These are phyloP conservation scores for Clarireedia hainanense DNA, from an alignment of 2,329 filamentous ascomycete genomes.

Conservation along the genomic window DNA sequence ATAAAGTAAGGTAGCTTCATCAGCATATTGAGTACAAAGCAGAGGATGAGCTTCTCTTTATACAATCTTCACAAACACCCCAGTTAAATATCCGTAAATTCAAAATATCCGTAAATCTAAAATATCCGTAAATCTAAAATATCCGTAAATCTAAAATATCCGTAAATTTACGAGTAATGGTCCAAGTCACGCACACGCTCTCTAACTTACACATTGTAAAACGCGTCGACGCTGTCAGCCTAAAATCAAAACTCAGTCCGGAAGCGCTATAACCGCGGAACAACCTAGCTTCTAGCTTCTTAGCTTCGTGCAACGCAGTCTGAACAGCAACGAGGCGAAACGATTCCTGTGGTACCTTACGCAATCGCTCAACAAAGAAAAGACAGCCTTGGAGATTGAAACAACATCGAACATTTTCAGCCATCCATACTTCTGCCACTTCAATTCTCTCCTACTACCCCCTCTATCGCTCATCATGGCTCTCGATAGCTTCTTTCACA, in stretches of 20 bases:
- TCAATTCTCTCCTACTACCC: not conserved
- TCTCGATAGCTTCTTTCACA: conserved; percentile 98
- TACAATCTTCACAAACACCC: too few species aligned
- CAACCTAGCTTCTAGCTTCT: not conserved
- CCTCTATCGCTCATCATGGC: conserved; percentile 61
- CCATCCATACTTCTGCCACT: not conserved
- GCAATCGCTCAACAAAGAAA: conserved; percentile 7
- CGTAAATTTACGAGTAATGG: too few species aligned
- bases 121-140: too few species aligned
- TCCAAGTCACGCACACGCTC: too few species aligned
- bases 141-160: too few species aligned
- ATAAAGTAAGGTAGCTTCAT: too few species aligned
- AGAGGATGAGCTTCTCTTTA: too few species aligned
- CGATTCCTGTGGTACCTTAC: conserved; percentile 2
- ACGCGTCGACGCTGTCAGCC: conserved; percentile 3
- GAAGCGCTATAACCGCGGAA: not conserved
- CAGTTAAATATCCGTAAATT: too few species aligned
- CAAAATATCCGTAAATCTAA: too few species aligned
- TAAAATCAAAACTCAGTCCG: not conserved
- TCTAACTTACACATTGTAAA: not conserved
- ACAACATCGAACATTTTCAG: not conserved
- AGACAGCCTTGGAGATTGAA: conserved; percentile 5
- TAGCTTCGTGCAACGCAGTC: not conserved
- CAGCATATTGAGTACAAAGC: too few species aligned
- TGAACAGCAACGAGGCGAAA: not conserved